Conservation (phyloP, 2,329 filamentous ascomycete genomes). For the Colletotrichum tabaci region DNA sequence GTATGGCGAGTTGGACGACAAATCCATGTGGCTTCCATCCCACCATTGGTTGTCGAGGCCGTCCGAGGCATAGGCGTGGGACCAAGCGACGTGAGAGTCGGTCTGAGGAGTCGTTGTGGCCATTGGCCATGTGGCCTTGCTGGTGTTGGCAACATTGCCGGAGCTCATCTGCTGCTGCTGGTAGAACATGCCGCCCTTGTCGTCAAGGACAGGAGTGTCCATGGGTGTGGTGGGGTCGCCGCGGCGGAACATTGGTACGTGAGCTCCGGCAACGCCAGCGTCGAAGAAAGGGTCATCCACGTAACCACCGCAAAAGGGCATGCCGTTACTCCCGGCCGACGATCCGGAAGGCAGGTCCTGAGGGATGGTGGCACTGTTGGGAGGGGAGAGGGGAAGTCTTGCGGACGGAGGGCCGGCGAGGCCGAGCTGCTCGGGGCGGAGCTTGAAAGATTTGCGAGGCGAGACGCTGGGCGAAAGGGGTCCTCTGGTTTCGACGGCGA, state of each 20-base stretch:
- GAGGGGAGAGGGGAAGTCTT: conserved; percentile 43
- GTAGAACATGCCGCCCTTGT: conserved; percentile 51
- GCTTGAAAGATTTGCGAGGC: conserved; percentile 53
- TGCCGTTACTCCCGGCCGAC: conserved; percentile 32
- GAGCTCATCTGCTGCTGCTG: conserved; percentile 42
- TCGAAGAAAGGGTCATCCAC: conserved; percentile 58
- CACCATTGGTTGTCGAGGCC: conserved; percentile 48
- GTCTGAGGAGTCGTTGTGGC: conserved; percentile 39
- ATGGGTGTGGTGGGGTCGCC: conserved; percentile 55
- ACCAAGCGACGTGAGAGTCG: conserved; percentile 39
- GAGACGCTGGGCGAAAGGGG: conserved; percentile 42
- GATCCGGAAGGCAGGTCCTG: conserved; percentile 39
- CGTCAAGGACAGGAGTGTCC: conserved; percentile 54
- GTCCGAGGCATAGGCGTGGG: conserved; percentile 39
- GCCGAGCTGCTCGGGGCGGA: conserved; percentile 47
- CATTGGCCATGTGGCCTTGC: conserved; percentile 48
- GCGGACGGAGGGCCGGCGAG: conserved; percentile 43
- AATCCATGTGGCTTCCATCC: conserved; percentile 51
- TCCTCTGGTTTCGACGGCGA: conserved; percentile 35
- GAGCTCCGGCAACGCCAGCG: conserved; percentile 44
- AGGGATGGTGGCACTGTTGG: conserved; percentile 48
- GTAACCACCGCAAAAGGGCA: conserved; percentile 54
- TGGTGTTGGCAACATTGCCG: conserved; percentile 39
- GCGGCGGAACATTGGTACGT: conserved; percentile 50
- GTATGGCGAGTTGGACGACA: conserved; percentile 47